phyloP scores from a whole-genome alignment of 495 filamentous ascomycete species.

The Aspergillus diversus region DNA sequence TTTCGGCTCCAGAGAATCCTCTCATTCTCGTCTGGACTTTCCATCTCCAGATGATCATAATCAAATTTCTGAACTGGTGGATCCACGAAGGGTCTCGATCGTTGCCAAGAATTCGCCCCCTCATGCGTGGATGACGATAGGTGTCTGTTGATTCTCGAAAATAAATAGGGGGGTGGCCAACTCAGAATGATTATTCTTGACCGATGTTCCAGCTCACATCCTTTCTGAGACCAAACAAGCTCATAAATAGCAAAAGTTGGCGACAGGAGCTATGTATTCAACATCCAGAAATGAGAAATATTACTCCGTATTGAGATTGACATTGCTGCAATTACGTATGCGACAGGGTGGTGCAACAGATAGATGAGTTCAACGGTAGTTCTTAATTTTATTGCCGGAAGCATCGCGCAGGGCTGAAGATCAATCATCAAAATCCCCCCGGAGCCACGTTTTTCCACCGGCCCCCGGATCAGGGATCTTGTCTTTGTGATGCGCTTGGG shows the following conservation, averaged over 20 bases:
- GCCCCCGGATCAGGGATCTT: too few species aligned
- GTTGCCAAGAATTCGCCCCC: conserved; percentile 22
- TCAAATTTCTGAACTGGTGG: conserved; percentile 20
- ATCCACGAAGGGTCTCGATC: conserved; percentile 29
- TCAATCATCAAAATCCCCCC: neutral
- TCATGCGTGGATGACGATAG: conserved; percentile 16
- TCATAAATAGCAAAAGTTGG: too few species aligned
- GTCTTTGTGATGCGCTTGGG: too few species aligned
- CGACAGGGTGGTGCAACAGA: conserved; percentile 1
- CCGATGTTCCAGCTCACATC: neutral
- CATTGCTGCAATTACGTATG: conserved; percentile 1
- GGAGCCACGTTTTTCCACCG: too few species aligned
- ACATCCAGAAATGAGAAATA: too few species aligned
- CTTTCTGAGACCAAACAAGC: too few species aligned
- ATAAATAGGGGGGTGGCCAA: conserved; percentile 9
- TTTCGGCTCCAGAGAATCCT: too few species aligned
- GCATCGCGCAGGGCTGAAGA: neutral
- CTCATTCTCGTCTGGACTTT: neutral
- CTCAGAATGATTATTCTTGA: conserved; percentile 8
- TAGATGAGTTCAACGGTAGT: conserved; percentile 1
- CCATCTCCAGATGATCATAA: conserved; percentile 1
- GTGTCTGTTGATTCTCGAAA: neutral
- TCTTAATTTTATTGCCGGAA: neutral
- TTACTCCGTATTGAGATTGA: neutral
- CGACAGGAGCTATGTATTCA: too few species aligned